phyloP scores from a whole-genome alignment of 1,284 basidiomycete species.

The Boletus hoseneyae region DNA sequence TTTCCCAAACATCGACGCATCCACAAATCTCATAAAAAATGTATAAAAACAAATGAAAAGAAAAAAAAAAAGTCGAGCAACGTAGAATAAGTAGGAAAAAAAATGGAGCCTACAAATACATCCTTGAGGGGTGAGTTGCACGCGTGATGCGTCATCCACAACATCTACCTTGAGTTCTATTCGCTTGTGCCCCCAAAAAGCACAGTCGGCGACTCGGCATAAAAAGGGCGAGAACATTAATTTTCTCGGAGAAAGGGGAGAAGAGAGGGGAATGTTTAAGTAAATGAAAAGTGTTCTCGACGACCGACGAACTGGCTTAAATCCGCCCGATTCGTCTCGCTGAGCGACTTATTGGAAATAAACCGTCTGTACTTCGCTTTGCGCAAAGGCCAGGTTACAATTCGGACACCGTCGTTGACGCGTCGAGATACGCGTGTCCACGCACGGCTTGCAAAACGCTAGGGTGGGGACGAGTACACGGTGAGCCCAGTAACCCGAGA shows the following conservation, averaged over 20 bases:
- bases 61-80: neutral
- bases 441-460: conserved; percentile 90
- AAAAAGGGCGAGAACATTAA: conserved; percentile 12
- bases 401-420: conserved; percentile 96
- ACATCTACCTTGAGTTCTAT: neutral
- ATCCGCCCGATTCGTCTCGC: neutral
- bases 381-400: conserved; percentile 83
- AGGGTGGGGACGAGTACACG: neutral
- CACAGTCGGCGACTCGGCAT: neutral
- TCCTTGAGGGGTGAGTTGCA: neutral
- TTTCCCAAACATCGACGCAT: neutral
- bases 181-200: neutral
- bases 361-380: conserved; percentile 82
- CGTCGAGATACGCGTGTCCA: conserved; percentile 85
- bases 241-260: conserved; percentile 1
- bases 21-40: conserved; percentile 12
- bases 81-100: neutral
- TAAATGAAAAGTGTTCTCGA: neutral
- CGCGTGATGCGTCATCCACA: neutral
- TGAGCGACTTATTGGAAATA: conserved; percentile 72
- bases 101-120: conserved; percentile 4
- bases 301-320: neutral
- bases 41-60: conserved; percentile 17
- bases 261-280: no score
- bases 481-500: conserved; percentile 2